Conservation (phyloP, 1,139 yeast species). For the Arxiozyma slooffiae region DNA sequence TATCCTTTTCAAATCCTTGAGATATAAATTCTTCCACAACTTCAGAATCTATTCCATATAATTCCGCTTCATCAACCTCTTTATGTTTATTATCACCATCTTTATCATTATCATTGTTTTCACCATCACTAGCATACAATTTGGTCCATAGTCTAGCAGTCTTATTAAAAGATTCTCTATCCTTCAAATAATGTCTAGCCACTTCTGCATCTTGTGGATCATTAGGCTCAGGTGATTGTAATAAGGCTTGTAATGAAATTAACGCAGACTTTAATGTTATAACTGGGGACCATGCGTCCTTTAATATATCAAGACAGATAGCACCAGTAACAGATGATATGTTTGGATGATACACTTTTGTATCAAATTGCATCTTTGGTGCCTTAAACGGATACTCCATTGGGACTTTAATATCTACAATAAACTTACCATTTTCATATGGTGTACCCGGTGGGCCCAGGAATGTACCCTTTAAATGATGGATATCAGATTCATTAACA, state of each 20-base stretch:
- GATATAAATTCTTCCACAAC: conserved; percentile 65
- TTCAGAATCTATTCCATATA: conserved; percentile 66
- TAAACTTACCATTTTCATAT: conserved; percentile 78
- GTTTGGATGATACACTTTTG: conserved; percentile 90
- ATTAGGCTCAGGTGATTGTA: conserved; percentile 91
- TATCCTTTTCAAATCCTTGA: conserved; percentile 79
- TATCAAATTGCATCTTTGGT: conserved; percentile 84
- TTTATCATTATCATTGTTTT: conserved; percentile 3
- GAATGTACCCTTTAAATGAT: conserved; percentile 78
- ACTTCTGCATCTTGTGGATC: conserved; percentile 98
- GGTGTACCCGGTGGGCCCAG: conserved; percentile 96
- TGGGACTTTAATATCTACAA: conserved; percentile 82
- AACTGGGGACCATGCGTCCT: conserved; percentile 98
- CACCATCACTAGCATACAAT: conserved; percentile 51
- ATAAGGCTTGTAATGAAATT: conserved; percentile 80
- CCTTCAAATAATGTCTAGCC: conserved; percentile 71
- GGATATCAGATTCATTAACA: conserved; percentile 69
- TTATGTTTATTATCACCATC: conserved; percentile 15
- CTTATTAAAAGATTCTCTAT: conserved; percentile 61
- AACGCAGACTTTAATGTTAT: conserved; percentile 81
- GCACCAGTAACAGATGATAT: conserved; percentile 98
- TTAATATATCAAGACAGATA: conserved; percentile 79
- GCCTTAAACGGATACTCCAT: conserved; percentile 86
- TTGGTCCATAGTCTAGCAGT: conserved; percentile 89
- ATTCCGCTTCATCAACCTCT: conserved; percentile 41